phyloP scores from a whole-genome alignment of 768 basidiomycete species.

The Cystoderma amianthinum region DNA sequence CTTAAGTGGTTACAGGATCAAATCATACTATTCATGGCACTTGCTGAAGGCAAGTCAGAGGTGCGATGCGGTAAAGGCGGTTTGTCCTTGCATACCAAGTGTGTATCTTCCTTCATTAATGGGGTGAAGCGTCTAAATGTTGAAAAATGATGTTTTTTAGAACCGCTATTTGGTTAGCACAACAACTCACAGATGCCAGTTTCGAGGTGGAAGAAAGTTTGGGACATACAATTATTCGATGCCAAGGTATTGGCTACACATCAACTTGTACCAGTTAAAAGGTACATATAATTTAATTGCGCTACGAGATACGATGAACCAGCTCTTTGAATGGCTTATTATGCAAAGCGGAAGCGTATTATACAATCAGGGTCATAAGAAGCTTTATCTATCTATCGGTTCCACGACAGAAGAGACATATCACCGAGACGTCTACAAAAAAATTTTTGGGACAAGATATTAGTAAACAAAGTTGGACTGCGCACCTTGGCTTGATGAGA shows the following conservation, averaged over 20 bases:
- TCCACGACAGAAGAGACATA: constrained; percentile 85
- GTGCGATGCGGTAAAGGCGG: constrained; percentile 49
- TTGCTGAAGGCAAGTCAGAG: constrained; percentile 58
- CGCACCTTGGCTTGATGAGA: constrained; percentile 84
- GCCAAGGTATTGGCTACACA: constrained; percentile 60
- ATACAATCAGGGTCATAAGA: constrained; percentile 16
- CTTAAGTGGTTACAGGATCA: constrained; percentile 56
- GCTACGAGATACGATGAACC: constrained; percentile 10
- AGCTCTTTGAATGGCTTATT: not conserved
- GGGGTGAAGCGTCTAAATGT: no score
- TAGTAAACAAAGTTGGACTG: constrained; percentile 4
- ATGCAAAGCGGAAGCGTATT: constrained; percentile 6
- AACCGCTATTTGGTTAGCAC: constrained; percentile 70
- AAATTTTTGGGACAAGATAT: not conserved
- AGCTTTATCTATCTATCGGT: constrained; percentile 33
- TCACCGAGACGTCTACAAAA: constrained; percentile 67
- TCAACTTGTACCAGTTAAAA: constrained; percentile 8
- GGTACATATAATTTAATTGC: constrained; percentile 10
- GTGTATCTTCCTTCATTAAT: constrained; percentile 1
- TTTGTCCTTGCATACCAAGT: constrained; percentile 66
- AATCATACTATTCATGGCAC: constrained; percentile 70
- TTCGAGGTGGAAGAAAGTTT: constrained; percentile 44
- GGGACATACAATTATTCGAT: constrained; percentile 41
- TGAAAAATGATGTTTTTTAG: constrained; percentile 17
- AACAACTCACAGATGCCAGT: constrained; percentile 59